These are phyloP conservation scores for Mortierella claussenii DNA, from an alignment of 192 early-diverging fungal genomes.

Conservation along the genomic window DNA sequence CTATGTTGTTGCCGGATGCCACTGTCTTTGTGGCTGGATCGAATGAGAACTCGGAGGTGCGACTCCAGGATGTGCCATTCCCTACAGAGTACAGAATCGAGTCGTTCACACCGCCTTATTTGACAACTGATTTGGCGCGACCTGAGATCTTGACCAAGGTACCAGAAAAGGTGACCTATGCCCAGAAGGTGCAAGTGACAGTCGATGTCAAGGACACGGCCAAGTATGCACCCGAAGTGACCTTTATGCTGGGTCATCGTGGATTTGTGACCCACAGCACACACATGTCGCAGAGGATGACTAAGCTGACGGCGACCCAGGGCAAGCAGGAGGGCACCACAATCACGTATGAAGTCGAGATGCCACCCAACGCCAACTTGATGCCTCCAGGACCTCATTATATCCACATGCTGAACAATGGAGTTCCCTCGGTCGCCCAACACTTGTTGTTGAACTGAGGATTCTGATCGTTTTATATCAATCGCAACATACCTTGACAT, in stretches of 20 bases:
- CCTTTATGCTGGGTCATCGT: constrained; percentile 56
- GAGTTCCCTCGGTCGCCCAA: constrained; percentile 52
- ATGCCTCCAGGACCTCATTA: constrained; percentile 67
- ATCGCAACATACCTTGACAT: too few relatives aligned
- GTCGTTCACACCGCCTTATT: constrained; percentile 64
- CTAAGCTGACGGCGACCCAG: constrained; percentile 33
- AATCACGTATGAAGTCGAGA: constrained; percentile 41
- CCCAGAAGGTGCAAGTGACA: constrained; percentile 34
- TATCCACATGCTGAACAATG: constrained; percentile 60
- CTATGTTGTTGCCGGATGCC: constrained; percentile 55
- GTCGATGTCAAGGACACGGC: constrained; percentile 50
- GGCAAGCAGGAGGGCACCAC: constrained; percentile 5
- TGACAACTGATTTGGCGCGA: constrained; percentile 53
- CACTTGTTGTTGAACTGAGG: constrained; percentile 36
- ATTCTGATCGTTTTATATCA: too few relatives aligned
- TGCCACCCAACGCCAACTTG: constrained; percentile 62
- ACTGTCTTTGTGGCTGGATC: constrained; percentile 54
- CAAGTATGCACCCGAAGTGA: constrained; percentile 34
- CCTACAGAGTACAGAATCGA: constrained; percentile 67
- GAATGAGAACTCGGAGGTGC: constrained; percentile 49
- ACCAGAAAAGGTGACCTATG: constrained; percentile 45
- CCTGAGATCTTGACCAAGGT: constrained; percentile 43
- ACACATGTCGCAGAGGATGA: constrained; percentile 66
- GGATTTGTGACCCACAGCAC: constrained; percentile 66
- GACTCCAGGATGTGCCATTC: constrained; percentile 26